phyloP scores from a whole-genome alignment of 2,329 filamentous ascomycete genomes.

The Daldinia eschscholtzii region DNA sequence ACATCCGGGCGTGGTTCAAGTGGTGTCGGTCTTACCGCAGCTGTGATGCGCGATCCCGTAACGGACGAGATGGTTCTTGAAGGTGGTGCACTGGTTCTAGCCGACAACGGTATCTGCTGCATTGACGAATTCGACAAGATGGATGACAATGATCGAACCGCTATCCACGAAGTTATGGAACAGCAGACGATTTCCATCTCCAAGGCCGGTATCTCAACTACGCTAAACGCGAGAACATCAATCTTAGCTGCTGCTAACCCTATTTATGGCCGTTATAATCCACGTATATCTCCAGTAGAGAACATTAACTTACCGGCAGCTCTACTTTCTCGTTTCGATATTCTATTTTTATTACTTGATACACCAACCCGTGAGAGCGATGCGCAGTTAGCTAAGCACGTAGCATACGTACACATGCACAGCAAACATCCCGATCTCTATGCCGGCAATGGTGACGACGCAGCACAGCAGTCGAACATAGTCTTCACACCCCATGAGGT shows the following conservation, averaged over 20 bases:
- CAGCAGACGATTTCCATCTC: conserved; percentile 89
- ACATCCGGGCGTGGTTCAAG: conserved; percentile 85
- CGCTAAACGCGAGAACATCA: conserved; percentile 93
- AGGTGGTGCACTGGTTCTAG: conserved; percentile 82
- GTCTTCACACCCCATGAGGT: conserved; percentile 94
- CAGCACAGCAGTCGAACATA: conserved; percentile 59
- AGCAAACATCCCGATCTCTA: conserved; percentile 87
- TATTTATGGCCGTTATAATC: conserved; percentile 97
- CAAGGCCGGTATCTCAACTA: conserved; percentile 78
- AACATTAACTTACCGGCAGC: conserved; percentile 99
- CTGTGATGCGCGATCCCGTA: conserved; percentile 85
- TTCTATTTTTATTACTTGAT: conserved; percentile 96
- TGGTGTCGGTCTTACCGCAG: conserved; percentile 84
- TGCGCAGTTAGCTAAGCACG: conserved; percentile 93
- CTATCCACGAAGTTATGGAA: conserved; percentile 90
- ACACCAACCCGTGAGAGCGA: conserved; percentile 90
- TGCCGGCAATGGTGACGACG: conserved; percentile 53
- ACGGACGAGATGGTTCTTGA: conserved; percentile 89
- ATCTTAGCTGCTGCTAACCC: conserved; percentile 97
- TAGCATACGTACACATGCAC: conserved; percentile 97
- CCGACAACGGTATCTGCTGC: conserved; percentile 87
- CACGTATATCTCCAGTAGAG: conserved; percentile 94
- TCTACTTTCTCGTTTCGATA: conserved; percentile 94
- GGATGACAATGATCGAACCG: conserved; percentile 85
- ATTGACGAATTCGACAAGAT: conserved; percentile 93